phyloP scores from a whole-genome alignment of 129 eudicot genomes.

The Cynara cardunculus region DNA sequence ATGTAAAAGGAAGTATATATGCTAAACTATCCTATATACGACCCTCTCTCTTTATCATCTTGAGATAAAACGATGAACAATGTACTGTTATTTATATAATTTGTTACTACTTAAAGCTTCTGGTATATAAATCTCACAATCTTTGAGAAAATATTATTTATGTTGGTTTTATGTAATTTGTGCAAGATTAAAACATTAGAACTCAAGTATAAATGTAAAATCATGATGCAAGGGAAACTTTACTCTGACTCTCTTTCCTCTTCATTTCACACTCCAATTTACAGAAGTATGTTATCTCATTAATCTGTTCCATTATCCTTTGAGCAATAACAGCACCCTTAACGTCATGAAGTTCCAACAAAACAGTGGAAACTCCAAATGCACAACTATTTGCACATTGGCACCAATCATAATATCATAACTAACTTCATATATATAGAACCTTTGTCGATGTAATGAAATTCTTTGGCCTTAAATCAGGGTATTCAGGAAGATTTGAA shows the following conservation, averaged over 20 bases:
- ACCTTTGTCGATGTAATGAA: not conserved
- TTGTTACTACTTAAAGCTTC: not conserved
- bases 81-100: not conserved
- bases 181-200: not conserved
- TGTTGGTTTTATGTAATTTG: not conserved
- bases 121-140: not conserved
- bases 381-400: not conserved
- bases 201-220: not conserved
- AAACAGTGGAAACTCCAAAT: not conserved
- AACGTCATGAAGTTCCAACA: not conserved
- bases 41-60: not conserved
- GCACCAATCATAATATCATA: not conserved
- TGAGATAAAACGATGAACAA: not conserved
- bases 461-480: too few relatives aligned
- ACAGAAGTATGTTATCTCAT: not conserved
- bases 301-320: not conserved
- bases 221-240: not conserved
- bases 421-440: not conserved
- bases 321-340: not conserved
- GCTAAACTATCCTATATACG: not conserved
- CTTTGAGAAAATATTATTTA: not conserved
- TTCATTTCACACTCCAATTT: not conserved
- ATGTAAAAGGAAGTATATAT: not conserved
- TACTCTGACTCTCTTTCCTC: not conserved
- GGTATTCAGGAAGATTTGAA: too few relatives aligned